Base-by-base conservation (phyloP, 306 rosid genomes). In the Calophaca sinica region DNA sequence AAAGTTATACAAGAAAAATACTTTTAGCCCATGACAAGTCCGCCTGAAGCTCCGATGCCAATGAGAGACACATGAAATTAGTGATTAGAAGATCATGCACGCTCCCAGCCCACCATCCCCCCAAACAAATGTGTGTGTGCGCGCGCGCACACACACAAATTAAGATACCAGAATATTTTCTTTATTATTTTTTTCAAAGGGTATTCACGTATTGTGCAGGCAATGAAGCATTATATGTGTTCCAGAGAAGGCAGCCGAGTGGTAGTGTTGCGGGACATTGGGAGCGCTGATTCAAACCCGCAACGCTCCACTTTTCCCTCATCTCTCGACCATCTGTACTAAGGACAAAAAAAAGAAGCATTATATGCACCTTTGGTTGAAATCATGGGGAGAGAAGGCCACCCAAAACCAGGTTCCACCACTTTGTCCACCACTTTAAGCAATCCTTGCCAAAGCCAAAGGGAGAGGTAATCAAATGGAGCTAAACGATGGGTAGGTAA, bases 391-490 rank as follows among this genome's bases (percentile, higher is more conserved):
- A 73, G 28, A 60, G 58, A 72, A 58, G 58, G 77, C 55, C 57
- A 57, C 67, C 55, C 57, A 26, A 55, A 72, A 38, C 71, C 31
- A 49, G 60, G 70, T 38, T 49, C 60, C 49, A 59, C 78, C 78
- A 73, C 78, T 36, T 62, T 49, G 12, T 49, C 60, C 49, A 59
- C 78, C 78, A 73, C 78, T 36, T 62, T 49, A 28, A 72, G 45
- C 42, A 4, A 42, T 28, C 14, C 70, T 61, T 61, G 36, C 67
- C 46, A 62, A 41, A 39, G 67, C 53, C 68, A 67, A 46, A 3
- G 5, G 41, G 58, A 33, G 29, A 44, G 50, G 62, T n/a, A 28
- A 51, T 45, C 38, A 52, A 52, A 64, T 71, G 78, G 60, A 48
- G 67, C 58, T 42, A 33, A 3, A 36, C 35, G 9, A 61, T 31